Evolutionary conservation across 2,329 filamentous ascomycete species (phyloP), one percentile per base, ranked within the genome.

Genomic region (Microdochium nivale): DNA sequence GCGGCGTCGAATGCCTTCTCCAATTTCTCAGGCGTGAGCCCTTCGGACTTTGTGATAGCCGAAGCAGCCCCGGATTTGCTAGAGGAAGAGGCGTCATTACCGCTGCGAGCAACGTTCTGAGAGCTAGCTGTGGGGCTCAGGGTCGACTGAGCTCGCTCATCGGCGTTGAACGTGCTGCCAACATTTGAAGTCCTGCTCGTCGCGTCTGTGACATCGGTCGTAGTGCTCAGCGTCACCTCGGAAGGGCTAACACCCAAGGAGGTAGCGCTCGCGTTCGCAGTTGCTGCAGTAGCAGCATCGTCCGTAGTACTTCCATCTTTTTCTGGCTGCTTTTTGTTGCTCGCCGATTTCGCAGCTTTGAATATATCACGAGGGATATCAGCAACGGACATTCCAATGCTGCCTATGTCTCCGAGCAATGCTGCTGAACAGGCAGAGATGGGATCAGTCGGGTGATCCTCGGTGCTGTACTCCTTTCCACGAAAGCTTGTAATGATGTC

Each of bases 401-500:
- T 86, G 25, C 86, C 84, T 47, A 94, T 74, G n/a, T 91, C 92
- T 5, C 87, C 87, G n/a, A 95, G 73, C 1, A 96, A 69, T 0
- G 90, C 88, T 46, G 83, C 81, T 0, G 89, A 84, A 16, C 83
- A 87, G 21, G 88, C 89, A 14, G 86, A 84, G 24, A 95, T 80
- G 0, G 90, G 89, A 57, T 94, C 90, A 60, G 80, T 83, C 0
- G 89, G 90, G 46, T 90, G 86, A 30, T 86, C 81, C 53, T 90
- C 87, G 0, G 87, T 88, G 56, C 86, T 82, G 65, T 92, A 90
- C 64, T 95, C 88, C 21, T 66, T 68, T 0, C 71, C 57, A 2
- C 73, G 72, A 56, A 78, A 78, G 19, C 77, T 80, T 8, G 3
- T 10, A 21, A 25, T 19, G 21, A 11, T 19, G 14, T 49, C 37